Percentiles rank a stretch among this genome's conserved stretches.
phyloP scores from a whole-genome alignment of 129 eudicot species.

The Centella asiatica region DNA sequence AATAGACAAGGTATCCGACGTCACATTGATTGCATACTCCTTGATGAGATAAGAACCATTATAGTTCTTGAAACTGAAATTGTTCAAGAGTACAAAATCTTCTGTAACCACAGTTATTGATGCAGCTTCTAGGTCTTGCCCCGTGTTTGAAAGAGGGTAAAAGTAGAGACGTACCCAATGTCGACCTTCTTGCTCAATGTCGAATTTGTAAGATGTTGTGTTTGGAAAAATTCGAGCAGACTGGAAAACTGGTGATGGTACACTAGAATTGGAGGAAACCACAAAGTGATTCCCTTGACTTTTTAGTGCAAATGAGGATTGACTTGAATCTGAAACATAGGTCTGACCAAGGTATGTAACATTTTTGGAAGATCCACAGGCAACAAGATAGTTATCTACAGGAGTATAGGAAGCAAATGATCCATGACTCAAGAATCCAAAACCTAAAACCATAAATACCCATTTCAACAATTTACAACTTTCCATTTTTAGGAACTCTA shows the following conservation, averaged over 20 bases:
- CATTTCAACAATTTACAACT: slow-evolving; percentile 27
- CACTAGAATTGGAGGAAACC: slow-evolving; percentile 52
- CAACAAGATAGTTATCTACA: slow-evolving; percentile 65
- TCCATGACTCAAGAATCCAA: slow-evolving; percentile 21
- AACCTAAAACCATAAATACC: slow-evolving; percentile 29
- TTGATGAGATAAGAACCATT: slow-evolving; percentile 56
- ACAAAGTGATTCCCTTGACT: slow-evolving; percentile 35
- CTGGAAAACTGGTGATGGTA: slow-evolving; percentile 72
- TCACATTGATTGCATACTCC: slow-evolving; percentile 73
- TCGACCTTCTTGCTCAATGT: slow-evolving; percentile 60
- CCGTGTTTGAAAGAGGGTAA: slow-evolving; percentile 49
- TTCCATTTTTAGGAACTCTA: not conserved
- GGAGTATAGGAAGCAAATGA: slow-evolving; percentile 61
- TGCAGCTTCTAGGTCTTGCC: slow-evolving; percentile 59
- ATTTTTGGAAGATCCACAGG: slow-evolving; percentile 89
- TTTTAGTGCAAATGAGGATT: slow-evolving; percentile 43
- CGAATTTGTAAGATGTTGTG: slow-evolving; percentile 45
- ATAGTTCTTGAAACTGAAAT: slow-evolving; percentile 46
- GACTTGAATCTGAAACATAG: slow-evolving; percentile 62
- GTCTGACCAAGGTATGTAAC: slow-evolving; percentile 62
- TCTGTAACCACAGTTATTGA: slow-evolving; percentile 71
- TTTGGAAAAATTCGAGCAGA: slow-evolving; percentile 59
- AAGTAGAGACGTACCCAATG: slow-evolving; percentile 92
- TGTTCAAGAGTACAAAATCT: slow-evolving; percentile 68
- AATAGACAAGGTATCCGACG: slow-evolving; percentile 45